Base-by-base conservation (phyloP, 257 asterid species). In the Lavandula angustifolia region DNA sequence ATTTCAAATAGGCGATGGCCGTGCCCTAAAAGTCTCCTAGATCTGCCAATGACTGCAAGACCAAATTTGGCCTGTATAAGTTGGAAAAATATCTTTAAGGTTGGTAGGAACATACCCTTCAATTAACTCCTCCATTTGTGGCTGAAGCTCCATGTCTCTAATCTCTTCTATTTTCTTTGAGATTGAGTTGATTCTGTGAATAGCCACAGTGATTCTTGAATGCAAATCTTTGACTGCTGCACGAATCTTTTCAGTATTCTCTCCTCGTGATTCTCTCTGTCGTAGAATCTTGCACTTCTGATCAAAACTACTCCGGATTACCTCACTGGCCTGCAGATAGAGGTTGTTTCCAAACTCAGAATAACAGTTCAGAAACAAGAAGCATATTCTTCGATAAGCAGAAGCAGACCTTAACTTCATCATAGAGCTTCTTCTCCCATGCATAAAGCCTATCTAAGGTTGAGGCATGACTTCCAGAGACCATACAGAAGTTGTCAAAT, bases 341-440 rank as follows among this genome's bases (percentile, higher is more conserved):
- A 35, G 48, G 4, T 3, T 10, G 41, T 7, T 11, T 55, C 27
- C 31, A 5, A 55, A 55, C 43, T 33, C 61, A 55, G 44, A 13
- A 13, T 35, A 14, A 56, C 31, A 34, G 14, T 17, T 10, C 50
- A 58, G 49, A 59, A 9, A 18, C 51, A 27, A 57, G 62, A 57
- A 14, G 31, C 41, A 47, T 41, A 44, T 49, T 12, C 29, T 55
- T 47, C 13, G 12, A 22, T 32, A 52, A 53, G 66, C 9, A 46
- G 29, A 52, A 9, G 66, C 27, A 31, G 46, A 84, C 99, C 99
- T 92, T 89, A 70, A 92, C 97, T 86, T 92, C 99, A 12, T 92
- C 97, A 57, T 85, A 92, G 61, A 92, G 92, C 81, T 92, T 92
- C 82, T 86, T 87, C 78, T 92, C 99, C 99, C 99, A 92, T 29